Evolutionary conservation across 176 grass and related monocot genomes (phyloP), one percentile per base, ranked within the genome.

Genomic region (Tuctoria greenei): DNA sequence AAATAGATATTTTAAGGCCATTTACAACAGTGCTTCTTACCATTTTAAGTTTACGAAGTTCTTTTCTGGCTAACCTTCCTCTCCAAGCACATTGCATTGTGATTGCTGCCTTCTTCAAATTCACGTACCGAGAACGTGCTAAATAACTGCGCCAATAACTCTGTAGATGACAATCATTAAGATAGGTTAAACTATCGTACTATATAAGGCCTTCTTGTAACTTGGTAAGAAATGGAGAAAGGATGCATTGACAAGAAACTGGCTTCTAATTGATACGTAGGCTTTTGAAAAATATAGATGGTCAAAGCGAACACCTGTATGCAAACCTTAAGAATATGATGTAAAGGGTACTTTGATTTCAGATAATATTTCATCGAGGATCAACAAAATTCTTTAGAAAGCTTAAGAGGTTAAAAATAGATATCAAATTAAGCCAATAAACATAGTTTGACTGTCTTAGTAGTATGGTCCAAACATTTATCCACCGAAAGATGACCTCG

Each of bases 31-130:
- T n/a, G 49, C 20, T 20, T 54, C 82, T 82, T 85, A 98, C 95
- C 89, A 98, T 86, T 90, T 98, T 94, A 85, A 94, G 95, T 80
- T 94, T 98, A 31, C 73, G 80, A 76, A 98, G 91, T 73, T 95
- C 91, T 79, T 76, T 90, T 82, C 88, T 98, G 47, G 95, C 95
- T 63, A 94, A 35, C 83, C 69, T 88, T 86, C 88, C 95, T 82
- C 95, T 91, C 91, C 91, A 98, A 80, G 84, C 84, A 86, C 89
- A 92, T 76, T 98, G 95, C n/a, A 80, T 94, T 60, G 76, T 81
- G 72, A 98, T 90, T 4, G 79, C 79, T 52, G 87, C 91, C 72
- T 90, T 98, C 84, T 92, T 98, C 77, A 98, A 82, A 31, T 79
- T 72, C 71, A 76, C 66, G 69, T 94, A 98, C 16, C 39, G 31